phyloP scores from a whole-genome alignment of 163 green algal species.

The Scenedesmus sp. region DNA sequence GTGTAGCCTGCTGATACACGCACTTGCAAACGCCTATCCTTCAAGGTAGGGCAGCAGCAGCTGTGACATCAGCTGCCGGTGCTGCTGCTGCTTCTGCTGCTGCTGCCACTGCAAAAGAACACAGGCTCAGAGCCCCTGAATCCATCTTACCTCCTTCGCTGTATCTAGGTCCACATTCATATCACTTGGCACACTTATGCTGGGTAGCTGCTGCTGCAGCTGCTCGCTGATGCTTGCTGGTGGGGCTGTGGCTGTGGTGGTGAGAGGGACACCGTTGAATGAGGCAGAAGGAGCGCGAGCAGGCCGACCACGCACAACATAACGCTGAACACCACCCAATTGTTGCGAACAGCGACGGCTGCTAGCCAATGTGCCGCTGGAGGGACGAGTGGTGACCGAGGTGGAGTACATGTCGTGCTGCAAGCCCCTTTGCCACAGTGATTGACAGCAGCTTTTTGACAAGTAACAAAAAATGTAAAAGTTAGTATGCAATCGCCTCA shows the following conservation, averaged over 20 bases:
- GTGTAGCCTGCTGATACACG: too few relatives aligned
- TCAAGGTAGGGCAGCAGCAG: too few relatives aligned
- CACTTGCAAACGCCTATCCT: too few relatives aligned
- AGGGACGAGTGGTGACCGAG: neutral
- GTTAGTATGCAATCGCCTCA: too few relatives aligned
- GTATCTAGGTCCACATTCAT: neutral
- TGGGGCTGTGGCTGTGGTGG: neutral
- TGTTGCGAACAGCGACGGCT: neutral
- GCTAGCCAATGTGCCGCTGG: neutral
- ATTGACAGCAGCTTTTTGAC: neutral
- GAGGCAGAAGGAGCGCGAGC: neutral
- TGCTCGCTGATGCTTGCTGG: neutral
- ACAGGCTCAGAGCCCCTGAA: neutral
- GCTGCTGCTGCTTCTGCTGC: neutral
- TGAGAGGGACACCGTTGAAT: neutral
- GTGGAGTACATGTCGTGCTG: neutral
- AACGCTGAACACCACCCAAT: neutral
- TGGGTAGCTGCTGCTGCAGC: constrained; percentile 1
- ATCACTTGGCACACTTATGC: neutral
- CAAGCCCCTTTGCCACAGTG: neutral
- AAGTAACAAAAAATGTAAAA: too few relatives aligned
- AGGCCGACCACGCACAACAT: neutral
- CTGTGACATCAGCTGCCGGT: neutral
- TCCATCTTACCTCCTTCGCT: neutral
- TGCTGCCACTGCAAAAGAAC: neutral